Conservation (phyloP, 1,139 yeast species). For the Casaregolazyma suthepensis region DNA sequence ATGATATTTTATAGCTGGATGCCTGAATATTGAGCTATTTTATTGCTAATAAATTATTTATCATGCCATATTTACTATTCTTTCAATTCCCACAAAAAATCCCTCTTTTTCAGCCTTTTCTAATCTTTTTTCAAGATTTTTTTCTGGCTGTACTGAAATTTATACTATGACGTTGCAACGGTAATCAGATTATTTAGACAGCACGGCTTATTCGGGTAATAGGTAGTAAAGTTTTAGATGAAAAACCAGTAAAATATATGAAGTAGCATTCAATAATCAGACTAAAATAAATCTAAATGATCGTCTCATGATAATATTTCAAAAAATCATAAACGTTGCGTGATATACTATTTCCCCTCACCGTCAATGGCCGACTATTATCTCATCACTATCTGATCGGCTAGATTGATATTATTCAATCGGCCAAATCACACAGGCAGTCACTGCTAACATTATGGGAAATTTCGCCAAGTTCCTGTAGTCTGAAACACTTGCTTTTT, state of each 20-base stretch:
- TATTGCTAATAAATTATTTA: too few species aligned
- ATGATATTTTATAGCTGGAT: too few species aligned
- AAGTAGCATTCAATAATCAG: not conserved
- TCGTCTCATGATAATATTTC: not conserved
- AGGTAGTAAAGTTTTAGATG: not conserved
- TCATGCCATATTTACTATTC: too few species aligned
- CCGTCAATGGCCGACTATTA: not conserved
- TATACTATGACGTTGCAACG: not conserved
- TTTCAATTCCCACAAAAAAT: not conserved
- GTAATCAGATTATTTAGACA: not conserved
- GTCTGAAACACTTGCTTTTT: not conserved
- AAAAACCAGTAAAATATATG: not conserved
- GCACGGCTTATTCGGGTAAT: not conserved
- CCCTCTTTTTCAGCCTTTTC: not conserved
- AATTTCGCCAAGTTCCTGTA: not conserved
- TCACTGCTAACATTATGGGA: too few species aligned
- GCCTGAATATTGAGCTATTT: too few species aligned
- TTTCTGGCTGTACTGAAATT: too few species aligned
- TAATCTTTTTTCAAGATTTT: too few species aligned
- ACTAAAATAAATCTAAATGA: too few species aligned
- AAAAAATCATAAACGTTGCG: not conserved
- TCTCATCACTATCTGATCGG: not conserved
- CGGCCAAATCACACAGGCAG: not conserved
- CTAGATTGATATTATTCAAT: not conserved
- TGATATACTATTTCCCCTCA: not conserved